Evolutionary conservation across 495 filamentous ascomycete species (phyloP).

Genomic region (Podospora comata): DNA sequence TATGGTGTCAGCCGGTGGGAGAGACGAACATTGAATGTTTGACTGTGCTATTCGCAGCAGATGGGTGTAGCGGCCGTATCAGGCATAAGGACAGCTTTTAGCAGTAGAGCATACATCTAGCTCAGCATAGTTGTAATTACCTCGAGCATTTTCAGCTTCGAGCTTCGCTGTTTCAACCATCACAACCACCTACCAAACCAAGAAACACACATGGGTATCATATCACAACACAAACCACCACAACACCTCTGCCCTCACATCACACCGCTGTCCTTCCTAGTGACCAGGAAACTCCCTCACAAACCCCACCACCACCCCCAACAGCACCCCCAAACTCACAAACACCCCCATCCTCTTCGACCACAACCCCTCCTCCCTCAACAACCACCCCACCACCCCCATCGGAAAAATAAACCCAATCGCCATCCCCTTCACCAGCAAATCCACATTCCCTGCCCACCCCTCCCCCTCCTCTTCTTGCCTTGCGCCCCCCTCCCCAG

Average conservation of each 20-base stretch:
- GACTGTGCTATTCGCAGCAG: background rate
- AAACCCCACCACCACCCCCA: slow-evolving; percentile 42
- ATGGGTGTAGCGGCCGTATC: background rate
- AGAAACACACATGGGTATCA: background rate
- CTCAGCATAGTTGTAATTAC: background rate
- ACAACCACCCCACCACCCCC: slow-evolving; percentile 76
- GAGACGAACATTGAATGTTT: background rate
- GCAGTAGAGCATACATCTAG: background rate
- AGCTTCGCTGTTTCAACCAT: background rate
- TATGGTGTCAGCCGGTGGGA: background rate
- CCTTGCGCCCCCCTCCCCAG: slow-evolving; percentile 32
- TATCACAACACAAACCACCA: background rate
- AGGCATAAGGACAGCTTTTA: background rate
- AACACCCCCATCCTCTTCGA: slow-evolving; percentile 76
- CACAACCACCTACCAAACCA: background rate
- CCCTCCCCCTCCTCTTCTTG: slow-evolving; percentile 37
- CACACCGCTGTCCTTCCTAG: background rate
- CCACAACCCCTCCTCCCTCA: slow-evolving; percentile 87
- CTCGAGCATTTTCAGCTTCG: background rate
- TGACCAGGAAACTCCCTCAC: slow-evolving; percentile 38
- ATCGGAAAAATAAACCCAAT: slow-evolving; percentile 95
- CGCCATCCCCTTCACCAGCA: slow-evolving; percentile 80
- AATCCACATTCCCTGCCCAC: slow-evolving; percentile 32
- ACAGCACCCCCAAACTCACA: slow-evolving; percentile 72
- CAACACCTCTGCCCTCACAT: background rate